A percentile compares a stretch with the other conserved stretches of the same genome.
Evolutionary conservation across 1,284 basidiomycete species (phyloP).

Genomic region (Trichosporon sp.): DNA sequence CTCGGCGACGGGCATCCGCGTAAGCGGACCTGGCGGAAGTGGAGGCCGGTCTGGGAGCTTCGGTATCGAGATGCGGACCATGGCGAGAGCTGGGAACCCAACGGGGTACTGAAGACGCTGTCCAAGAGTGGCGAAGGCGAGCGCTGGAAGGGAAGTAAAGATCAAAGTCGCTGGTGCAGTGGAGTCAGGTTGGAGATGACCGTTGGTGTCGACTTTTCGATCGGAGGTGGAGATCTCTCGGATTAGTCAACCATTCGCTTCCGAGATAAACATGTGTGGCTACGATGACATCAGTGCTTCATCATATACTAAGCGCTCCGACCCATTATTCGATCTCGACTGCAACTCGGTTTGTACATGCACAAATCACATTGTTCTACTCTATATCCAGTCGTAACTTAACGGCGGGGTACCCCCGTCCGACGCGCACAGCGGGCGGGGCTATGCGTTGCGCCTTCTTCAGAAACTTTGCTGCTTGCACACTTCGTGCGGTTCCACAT

Average conservation of each 20-base stretch:
- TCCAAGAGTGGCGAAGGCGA: not conserved
- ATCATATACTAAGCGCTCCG: not conserved
- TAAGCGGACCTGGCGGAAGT: slow-evolving; percentile 56
- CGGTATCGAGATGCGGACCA: slow-evolving; percentile 70
- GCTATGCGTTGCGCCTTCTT: not conserved
- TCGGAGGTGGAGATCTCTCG: not conserved
- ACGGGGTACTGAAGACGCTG: too few relatives aligned
- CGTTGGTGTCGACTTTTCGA: not conserved
- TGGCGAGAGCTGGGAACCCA: slow-evolving; percentile 20
- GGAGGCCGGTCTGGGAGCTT: slow-evolving; percentile 67
- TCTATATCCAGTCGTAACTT: slow-evolving; percentile 1
- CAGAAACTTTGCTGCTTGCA: not conserved
- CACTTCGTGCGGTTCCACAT: not conserved
- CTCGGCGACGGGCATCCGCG: slow-evolving; percentile 57
- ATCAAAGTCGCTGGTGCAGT: not conserved
- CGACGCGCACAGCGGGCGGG: not conserved
- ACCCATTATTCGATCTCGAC: not conserved
- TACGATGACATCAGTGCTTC: not conserved
- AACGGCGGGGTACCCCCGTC: not conserved
- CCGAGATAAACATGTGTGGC: slow-evolving; percentile 9
- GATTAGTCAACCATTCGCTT: slow-evolving; percentile 16
- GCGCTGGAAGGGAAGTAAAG: not conserved
- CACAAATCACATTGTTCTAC: slow-evolving; percentile 13
- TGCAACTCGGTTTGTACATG: not conserved
- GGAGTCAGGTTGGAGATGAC: not conserved